Base-by-base conservation (phyloP, 768 basidiomycete species). In the Amanita muscaria region DNA sequence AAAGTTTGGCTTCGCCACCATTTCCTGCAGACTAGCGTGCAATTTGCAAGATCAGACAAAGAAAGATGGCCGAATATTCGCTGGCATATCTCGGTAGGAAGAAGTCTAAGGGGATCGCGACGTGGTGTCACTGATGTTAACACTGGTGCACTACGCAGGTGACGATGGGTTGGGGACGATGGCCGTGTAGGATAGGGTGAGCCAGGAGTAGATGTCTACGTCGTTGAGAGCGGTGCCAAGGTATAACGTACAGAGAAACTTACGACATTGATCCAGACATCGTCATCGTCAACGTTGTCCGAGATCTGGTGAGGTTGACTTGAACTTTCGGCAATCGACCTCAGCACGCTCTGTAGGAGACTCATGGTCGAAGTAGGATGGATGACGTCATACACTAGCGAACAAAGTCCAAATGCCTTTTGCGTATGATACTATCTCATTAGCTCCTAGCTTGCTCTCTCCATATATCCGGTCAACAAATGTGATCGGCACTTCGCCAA, bases 381-480 rank as follows among this genome's bases (percentile, higher is more conserved):
- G 30, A 33, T 29, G 47, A 49, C 38, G 45, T 48, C 31, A 91
- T 42, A 92, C 80, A 16, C 77, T 69, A 19, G 70, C 74, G 64
- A 91, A 93, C 39, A 94, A 62, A 23, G 70, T 62, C 78, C 84
- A 88, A 5, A 93, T 88, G 3, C 90, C 90, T 60, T 85, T 87
- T 0, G 76, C 80, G 54, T 93, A 94, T 12, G 78, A 79, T 3
- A 94, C 87, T 49, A 94, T 71, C 67, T 94, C 91, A 59, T 83
- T 79, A 22, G 87, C 84, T 12, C 88, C 85, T 34, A 94, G 70
- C 64, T 94, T 94, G 61, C 88, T 91, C 64, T 93, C 89, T 1
- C 91, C 91, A 60, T 85, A 93, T 57, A 94, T 82, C 29, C 91
- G 77, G 64, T 94, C 91, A 35, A 93, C 91, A 55, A 94, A 94